Conservation (phyloP, 2,329 filamentous ascomycete species). For the Calonectria ilicicola region DNA sequence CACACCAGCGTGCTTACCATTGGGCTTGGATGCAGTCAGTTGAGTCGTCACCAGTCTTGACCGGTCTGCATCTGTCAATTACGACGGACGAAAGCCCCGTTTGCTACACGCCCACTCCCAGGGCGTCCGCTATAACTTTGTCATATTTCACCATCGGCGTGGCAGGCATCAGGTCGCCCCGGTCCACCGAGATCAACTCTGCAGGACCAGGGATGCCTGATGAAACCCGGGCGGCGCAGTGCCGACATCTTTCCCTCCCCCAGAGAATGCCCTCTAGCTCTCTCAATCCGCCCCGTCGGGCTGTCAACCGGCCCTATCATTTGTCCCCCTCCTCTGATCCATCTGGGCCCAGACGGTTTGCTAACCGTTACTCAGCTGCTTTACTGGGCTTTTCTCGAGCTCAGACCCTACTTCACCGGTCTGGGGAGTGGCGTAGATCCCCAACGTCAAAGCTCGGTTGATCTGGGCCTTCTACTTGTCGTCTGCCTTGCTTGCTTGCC, state of each 20-base stretch:
- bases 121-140: constrained; percentile 8
- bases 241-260: constrained; percentile 12
- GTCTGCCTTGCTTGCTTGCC: constrained; percentile 28
- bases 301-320: constrained; percentile 33
- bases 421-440: constrained; percentile 37
- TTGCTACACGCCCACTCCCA: neutral
- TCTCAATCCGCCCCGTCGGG: constrained; percentile 27
- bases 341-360: constrained; percentile 1
- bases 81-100: neutral
- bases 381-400: constrained; percentile 29
- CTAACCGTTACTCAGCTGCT: constrained; percentile 30
- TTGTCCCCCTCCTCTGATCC: neutral
- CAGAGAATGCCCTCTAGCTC: constrained; percentile 26
- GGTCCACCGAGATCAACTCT: constrained; percentile 36
- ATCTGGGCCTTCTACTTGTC: constrained; percentile 25
- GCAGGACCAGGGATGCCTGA: constrained; percentile 36
- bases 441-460: constrained; percentile 30
- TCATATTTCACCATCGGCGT: constrained; percentile 30
- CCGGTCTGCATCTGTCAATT: constrained; percentile 30
- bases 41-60: constrained; percentile 26
- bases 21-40: constrained; percentile 21
- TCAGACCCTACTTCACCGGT: constrained; percentile 41
- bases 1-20: constrained; percentile 11
- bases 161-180: constrained; percentile 20
- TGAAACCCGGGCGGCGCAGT: constrained; percentile 27